Evolutionary conservation across 208 protist genomes (phyloP), one percentile per base, ranked within the genome.

Genomic region (Acanthamoeba polyphaga): DNA sequence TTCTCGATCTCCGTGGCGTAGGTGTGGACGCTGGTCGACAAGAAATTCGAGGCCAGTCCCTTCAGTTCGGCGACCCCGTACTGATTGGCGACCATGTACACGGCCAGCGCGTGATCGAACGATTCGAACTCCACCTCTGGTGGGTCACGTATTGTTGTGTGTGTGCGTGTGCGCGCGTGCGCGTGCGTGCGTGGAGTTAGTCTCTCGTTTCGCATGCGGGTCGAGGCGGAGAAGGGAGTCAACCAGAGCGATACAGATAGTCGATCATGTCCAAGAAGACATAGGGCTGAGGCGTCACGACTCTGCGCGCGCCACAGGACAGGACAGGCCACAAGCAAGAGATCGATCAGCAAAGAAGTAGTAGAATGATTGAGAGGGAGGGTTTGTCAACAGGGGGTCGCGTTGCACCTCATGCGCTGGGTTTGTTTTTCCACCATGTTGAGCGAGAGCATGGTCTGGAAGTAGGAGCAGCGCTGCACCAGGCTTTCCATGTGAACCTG

Each of bases 241-340:
- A 1, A 72, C 60, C 58, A 8, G n/a, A 60, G 34, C 43, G 43
- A 34, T 94, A 94, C 27, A 94, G 51, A 19, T 82, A 94, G 49
- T 94, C 90, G n/a, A 94, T 82, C 38, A 94, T 32, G 51, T 84
- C 68, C 34, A 94, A 22, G 32, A 94, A 94, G 0, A n/a, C 51
- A 55, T 60, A 53, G 15, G 90, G 90, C 24, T 94, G 43, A 4
- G 90, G 34, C 3, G 90, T 94, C 22, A 94, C 49, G 29, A 94
- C 34, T 53, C 90, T 92, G 17, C 34, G 7, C 43, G 8, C 38
- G 6, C 29, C 70, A 43, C 29, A 58, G 53, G 19, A 1, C 10
- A 2, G 0, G 38, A n/a, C 32, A 78, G 70, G 70, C 13, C 9
- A 78, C 10, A 19, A 90, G 3, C n/a, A 90, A 29, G 1, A 62